These are phyloP conservation scores for Kalaharituber pfeilii DNA, from an alignment of 2,329 filamentous ascomycete species.

Conservation along the genomic window DNA sequence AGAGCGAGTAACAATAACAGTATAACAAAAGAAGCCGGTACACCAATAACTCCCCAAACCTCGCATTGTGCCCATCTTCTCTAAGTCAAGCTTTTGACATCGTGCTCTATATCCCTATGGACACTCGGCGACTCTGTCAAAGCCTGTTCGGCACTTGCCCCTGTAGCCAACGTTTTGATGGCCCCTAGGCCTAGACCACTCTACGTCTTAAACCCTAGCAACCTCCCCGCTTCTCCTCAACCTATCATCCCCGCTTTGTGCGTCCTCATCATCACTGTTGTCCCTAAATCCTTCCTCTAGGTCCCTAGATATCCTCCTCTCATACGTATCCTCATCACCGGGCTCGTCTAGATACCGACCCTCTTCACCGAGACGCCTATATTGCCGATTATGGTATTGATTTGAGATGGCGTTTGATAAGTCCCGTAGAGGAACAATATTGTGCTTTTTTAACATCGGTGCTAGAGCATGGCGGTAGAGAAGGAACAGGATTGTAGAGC, in stretches of 20 bases:
- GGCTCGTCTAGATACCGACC: conserved; percentile 1
- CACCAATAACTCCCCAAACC: too few species aligned
- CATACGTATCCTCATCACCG: background rate
- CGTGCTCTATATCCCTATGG: too few species aligned
- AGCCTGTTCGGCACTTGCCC: too few species aligned
- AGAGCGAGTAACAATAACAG: too few species aligned
- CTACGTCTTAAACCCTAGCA: too few species aligned
- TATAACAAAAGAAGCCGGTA: too few species aligned
- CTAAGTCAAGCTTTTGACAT: too few species aligned
- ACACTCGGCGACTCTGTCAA: too few species aligned
- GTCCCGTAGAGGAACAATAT: conserved; percentile 12
- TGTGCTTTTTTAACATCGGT: conserved; percentile 30
- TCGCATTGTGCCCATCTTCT: too few species aligned
- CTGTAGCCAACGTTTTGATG: too few species aligned
- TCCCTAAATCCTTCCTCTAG: conserved; percentile 60
- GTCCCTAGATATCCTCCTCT: conserved; percentile 7
- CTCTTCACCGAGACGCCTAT: background rate
- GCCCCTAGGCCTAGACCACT: too few species aligned
- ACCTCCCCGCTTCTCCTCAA: conserved; percentile 2
- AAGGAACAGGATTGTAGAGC: conserved; percentile 15
- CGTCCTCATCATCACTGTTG: conserved; percentile 47
- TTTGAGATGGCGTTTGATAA: conserved; percentile 21
- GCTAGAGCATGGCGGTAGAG: conserved; percentile 16
- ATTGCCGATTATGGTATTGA: conserved; percentile 6
- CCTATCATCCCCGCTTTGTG: conserved; percentile 12